Percentiles rank a stretch among this genome's conserved stretches.
These are phyloP conservation scores for Phytophthora foliorum DNA, from an alignment of 352 stramenopile species.

Conservation along the genomic window DNA sequence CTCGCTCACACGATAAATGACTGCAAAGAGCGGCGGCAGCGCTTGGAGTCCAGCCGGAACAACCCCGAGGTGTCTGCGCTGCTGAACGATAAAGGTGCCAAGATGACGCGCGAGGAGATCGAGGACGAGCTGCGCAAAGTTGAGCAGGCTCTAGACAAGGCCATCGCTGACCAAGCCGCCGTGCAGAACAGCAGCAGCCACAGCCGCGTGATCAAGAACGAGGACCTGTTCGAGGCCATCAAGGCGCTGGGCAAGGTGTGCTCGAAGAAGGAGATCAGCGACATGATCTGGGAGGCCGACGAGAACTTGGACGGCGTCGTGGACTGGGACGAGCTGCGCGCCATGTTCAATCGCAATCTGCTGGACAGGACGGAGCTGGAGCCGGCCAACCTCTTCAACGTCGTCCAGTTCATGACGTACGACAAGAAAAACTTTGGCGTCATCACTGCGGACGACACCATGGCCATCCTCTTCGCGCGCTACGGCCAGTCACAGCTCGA, in stretches of 20 bases:
- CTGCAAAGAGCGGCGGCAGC: slow-evolving; percentile 66
- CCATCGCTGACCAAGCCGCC: slow-evolving; percentile 51
- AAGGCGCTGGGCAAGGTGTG: slow-evolving; percentile 94
- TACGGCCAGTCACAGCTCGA: slow-evolving; percentile 92
- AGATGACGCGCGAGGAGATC: slow-evolving; percentile 86
- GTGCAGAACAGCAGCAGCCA: slow-evolving; percentile 58
- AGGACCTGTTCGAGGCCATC: slow-evolving; percentile 95
- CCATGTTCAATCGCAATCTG: slow-evolving; percentile 98
- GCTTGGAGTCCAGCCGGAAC: slow-evolving; percentile 65
- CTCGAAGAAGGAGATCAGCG: slow-evolving; percentile 96
- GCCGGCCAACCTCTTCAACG: slow-evolving; percentile 96
- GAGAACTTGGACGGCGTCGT: slow-evolving; percentile 96
- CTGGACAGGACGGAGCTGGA: slow-evolving; percentile 96
- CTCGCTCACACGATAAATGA: slow-evolving; percentile 49
- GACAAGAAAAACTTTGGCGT: slow-evolving; percentile 95
- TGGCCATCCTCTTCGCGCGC: slow-evolving; percentile 97
- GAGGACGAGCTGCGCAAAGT: slow-evolving; percentile 79
- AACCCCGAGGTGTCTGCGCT: slow-evolving; percentile 81
- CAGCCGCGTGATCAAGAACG: slow-evolving; percentile 87
- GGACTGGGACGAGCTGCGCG: slow-evolving; percentile 95
- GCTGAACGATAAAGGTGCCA: slow-evolving; percentile 80
- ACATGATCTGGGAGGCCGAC: slow-evolving; percentile 99
- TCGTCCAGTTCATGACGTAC: slow-evolving; percentile 99
- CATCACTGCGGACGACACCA: slow-evolving; percentile 98
- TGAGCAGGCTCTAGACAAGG: slow-evolving; percentile 66